A percentile compares a stretch with the other conserved stretches of the same genome.
Evolutionary conservation across 2,329 filamentous ascomycete species (phyloP).

Genomic region (Monosporascus ibericus): DNA sequence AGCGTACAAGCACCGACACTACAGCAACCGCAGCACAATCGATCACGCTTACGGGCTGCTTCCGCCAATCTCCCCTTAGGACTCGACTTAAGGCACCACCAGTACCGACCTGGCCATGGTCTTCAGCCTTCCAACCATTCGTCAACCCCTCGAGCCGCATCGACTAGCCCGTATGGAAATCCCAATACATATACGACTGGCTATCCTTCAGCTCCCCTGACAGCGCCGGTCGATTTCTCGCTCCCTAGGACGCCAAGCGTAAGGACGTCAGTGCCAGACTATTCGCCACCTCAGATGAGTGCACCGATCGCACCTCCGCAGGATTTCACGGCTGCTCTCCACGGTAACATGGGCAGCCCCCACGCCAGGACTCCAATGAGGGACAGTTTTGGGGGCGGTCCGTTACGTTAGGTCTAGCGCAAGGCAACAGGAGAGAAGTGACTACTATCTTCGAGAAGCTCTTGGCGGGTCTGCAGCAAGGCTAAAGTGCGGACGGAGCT

Average conservation of each 20-base stretch:
- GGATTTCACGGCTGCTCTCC: slow-evolving; percentile 46
- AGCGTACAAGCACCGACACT: slow-evolving; percentile 34
- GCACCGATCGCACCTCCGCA: slow-evolving; percentile 47
- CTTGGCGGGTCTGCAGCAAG: slow-evolving; percentile 12
- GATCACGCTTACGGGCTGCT: slow-evolving; percentile 43
- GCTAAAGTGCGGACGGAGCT: slow-evolving; percentile 26
- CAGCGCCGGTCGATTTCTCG: slow-evolving; percentile 47
- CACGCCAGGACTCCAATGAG: slow-evolving; percentile 38
- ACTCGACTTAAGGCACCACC: slow-evolving; percentile 25
- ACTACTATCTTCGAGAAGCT: slow-evolving; percentile 23
- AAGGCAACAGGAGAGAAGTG: slow-evolving; percentile 21
- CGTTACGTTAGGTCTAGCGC: slow-evolving; percentile 18
- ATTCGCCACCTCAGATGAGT: slow-evolving; percentile 48
- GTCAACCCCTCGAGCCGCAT: slow-evolving; percentile 28
- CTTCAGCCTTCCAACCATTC: slow-evolving; percentile 24
- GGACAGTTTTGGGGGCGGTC: slow-evolving; percentile 35
- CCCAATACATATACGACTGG: slow-evolving; percentile 42
- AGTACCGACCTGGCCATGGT: slow-evolving; percentile 23
- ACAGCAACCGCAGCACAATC: slow-evolving; percentile 37
- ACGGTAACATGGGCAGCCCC: slow-evolving; percentile 33
- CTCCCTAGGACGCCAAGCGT: slow-evolving; percentile 37
- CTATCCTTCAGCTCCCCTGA: slow-evolving; percentile 48
- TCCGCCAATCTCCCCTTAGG: slow-evolving; percentile 26
- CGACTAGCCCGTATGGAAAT: slow-evolving; percentile 34
- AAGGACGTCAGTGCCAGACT: slow-evolving; percentile 34